Evolutionary conservation across 2,329 filamentous ascomycete species (phyloP).

Genomic region (Ophiostoma piceae): DNA sequence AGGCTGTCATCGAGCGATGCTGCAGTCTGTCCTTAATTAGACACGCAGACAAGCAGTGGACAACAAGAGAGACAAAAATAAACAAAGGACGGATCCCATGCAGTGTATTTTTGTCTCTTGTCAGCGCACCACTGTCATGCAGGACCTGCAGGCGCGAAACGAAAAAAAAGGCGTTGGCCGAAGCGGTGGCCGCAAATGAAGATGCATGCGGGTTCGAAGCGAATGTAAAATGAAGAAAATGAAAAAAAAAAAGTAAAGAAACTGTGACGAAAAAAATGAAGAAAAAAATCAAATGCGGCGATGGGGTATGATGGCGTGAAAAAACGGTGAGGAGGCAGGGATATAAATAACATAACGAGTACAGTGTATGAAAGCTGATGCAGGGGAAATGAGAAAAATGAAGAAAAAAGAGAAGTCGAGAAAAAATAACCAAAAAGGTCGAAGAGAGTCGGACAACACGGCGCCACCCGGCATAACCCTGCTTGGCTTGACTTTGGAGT

Average conservation of each 20-base stretch:
- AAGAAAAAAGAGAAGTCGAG: not conserved
- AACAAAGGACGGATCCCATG: not conserved
- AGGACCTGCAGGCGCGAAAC: not conserved
- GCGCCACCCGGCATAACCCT: not conserved
- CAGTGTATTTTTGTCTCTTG: slow-evolving; percentile 9
- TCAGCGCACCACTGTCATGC: slow-evolving; percentile 2
- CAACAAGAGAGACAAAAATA: slow-evolving; percentile 5
- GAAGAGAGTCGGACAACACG: not conserved
- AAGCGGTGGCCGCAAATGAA: not conserved
- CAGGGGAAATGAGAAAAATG: not conserved
- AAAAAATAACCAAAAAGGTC: not conserved
- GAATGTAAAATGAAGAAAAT: not conserved
- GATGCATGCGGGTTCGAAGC: not conserved
- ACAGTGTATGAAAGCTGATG: not conserved
- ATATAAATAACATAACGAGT: not conserved
- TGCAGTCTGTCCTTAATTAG: not conserved
- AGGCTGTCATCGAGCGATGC: not conserved
- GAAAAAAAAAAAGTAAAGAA: not conserved
- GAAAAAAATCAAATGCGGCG: not conserved
- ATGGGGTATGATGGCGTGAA: not conserved
- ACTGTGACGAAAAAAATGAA: not conserved
- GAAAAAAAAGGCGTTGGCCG: not conserved
- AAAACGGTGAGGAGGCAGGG: slow-evolving; percentile 1
- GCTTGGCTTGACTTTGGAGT: not conserved
- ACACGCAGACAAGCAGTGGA: not conserved